Percentiles rank a stretch among this genome's conserved stretches.
These are phyloP conservation scores for Fusarium sp. DNA, from an alignment of 2,329 filamentous ascomycete genomes.

Conservation along the genomic window DNA sequence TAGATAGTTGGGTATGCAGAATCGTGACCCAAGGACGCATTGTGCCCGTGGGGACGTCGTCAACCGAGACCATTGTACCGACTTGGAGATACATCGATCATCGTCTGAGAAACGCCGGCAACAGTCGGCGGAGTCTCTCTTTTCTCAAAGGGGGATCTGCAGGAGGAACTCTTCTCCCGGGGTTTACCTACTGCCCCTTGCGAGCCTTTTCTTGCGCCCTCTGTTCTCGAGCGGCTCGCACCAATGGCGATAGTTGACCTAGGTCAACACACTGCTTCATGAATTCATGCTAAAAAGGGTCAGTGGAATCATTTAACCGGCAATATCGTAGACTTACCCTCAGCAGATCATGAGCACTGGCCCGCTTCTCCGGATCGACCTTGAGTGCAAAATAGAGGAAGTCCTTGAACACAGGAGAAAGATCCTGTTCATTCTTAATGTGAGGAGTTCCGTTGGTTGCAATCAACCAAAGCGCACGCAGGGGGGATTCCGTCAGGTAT, in stretches of 20 bases:
- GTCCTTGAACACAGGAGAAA: slow-evolving; percentile 86
- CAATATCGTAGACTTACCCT: slow-evolving; percentile 70
- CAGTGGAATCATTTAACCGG: slow-evolving; percentile 41
- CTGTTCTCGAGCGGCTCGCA: slow-evolving; percentile 85
- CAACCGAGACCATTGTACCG: slow-evolving; percentile 18
- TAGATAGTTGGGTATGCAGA: slow-evolving; percentile 41
- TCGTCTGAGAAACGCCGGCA: slow-evolving; percentile 34
- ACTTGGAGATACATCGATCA: slow-evolving; percentile 12
- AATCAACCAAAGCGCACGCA: slow-evolving; percentile 93
- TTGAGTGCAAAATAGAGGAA: slow-evolving; percentile 94
- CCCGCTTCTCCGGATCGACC: slow-evolving; percentile 96
- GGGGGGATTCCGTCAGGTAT: slow-evolving; percentile 93
- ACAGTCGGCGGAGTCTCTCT: slow-evolving; percentile 20
- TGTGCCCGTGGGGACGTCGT: slow-evolving; percentile 21
- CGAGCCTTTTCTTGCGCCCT: slow-evolving; percentile 85
- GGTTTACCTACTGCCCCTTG: slow-evolving; percentile 59
- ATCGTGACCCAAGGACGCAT: slow-evolving; percentile 23
- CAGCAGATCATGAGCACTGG: slow-evolving; percentile 91
- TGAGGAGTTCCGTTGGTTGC: slow-evolving; percentile 95
- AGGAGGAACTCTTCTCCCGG: slow-evolving; percentile 32
- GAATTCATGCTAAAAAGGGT: slow-evolving; percentile 74
- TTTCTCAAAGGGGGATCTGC: slow-evolving; percentile 10
- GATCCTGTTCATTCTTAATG: slow-evolving; percentile 90
- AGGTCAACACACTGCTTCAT: slow-evolving; percentile 81
- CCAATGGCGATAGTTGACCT: slow-evolving; percentile 83